Conservation (phyloP, 192 early-diverging fungal species). For the Haplosporangium gracile region DNA sequence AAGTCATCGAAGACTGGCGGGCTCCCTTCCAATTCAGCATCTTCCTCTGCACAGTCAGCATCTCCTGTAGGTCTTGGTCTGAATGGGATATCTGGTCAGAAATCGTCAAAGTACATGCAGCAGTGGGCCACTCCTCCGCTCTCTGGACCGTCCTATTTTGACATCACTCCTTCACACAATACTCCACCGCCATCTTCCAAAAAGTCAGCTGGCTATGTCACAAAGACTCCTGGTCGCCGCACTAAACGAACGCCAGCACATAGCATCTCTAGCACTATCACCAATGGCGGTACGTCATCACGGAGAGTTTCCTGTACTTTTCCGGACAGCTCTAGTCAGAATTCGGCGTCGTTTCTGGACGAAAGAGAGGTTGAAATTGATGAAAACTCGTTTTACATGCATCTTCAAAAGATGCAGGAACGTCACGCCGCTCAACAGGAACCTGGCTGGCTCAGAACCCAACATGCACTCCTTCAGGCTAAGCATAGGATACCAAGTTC, state of each 20-base stretch:
- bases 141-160: conserved; percentile 49
- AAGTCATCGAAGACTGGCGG: background rate
- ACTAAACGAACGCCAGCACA: conserved; percentile 45
- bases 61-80: conserved; percentile 29
- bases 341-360: conserved; percentile 37
- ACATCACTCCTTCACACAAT: conserved; percentile 34
- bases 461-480: conserved; percentile 47
- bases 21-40: background rate
- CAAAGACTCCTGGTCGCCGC: conserved; percentile 45
- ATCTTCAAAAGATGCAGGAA: conserved; percentile 54
- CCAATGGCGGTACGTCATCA: conserved; percentile 29
- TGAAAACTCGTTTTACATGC: conserved; percentile 54
- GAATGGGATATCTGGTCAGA: background rate
- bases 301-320: conserved; percentile 29
- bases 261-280: conserved; percentile 49
- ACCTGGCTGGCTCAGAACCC: conserved; percentile 44
- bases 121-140: conserved; percentile 25
- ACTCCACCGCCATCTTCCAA: background rate
- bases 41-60: background rate
- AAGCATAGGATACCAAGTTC: conserved; percentile 34
- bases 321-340: conserved; percentile 35
- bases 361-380: conserved; percentile 49
- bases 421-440: conserved; percentile 40
- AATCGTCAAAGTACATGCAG: background rate
- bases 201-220: conserved; percentile 29